Base-by-base conservation (phyloP, 2,329 filamentous ascomycete species). In the Pestalotiopsis sp. region DNA sequence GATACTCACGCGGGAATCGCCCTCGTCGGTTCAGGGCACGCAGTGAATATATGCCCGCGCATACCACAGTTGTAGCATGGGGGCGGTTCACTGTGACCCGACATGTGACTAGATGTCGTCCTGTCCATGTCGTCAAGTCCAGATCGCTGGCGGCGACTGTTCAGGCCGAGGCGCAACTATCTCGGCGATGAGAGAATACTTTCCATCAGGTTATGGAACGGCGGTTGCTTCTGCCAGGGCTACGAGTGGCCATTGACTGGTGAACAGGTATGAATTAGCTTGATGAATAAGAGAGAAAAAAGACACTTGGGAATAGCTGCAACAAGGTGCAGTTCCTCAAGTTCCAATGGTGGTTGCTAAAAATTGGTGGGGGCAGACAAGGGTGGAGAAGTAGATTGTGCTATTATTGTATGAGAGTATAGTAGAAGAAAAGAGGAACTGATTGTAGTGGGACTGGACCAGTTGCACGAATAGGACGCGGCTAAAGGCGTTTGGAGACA, bases 41-140 rank as follows among this genome's bases (percentile, higher is more conserved):
- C 77, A 41, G 72, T 75, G 67, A 78, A 78, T 69, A 77, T 69
- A 69, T 79, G 77, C 23, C 77, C 77, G 61, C 72, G 73, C 70
- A 78, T 71, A 56, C 77, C 77, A 71, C 77, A 79, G 65, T 79
- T 79, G 58, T 79, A 78, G 65, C 77, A 79, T 13, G 74, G 73
- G 12, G 69, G 66, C 17, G 69, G 75, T 23, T 77, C 75, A 65
- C 75, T 75, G 41, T 70, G 73, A n/a, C 70, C 71, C 45, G 75
- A 69, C 69, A 73, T 73, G 65, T 73, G 73, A 64, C 76, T 75
- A 17, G 77, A 74, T 17, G 73, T 73, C 56, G 66, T 71, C 66
- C 75, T 72, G 14, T 72, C 71, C 76, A 78, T 78, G 61, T 70
- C 73, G 65, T 1, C 31, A 7, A 36, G 58, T 12, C 31, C 23